Base-by-base conservation (phyloP, 805 yeast species). In the Candida andamanensis region DNA sequence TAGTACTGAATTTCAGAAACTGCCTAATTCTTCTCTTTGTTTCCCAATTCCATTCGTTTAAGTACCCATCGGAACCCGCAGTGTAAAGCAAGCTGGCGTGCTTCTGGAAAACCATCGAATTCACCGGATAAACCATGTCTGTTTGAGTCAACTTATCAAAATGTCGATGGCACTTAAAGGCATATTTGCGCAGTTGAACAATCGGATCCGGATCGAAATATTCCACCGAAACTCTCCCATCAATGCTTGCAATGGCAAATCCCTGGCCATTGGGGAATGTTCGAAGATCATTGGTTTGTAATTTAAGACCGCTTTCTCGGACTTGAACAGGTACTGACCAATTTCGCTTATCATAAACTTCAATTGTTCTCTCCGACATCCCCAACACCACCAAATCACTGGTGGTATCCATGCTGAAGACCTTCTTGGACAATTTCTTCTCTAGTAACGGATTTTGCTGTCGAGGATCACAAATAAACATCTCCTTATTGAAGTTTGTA, bases 211-310 rank as follows among this genome's bases (percentile, higher is more conserved):
- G 69, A 33, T 77, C 74, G 33, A 79, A 73, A 45, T 67, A 78
- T 40, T 85, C 90, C 17, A 85, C 72, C 0, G 87, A 78, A 1
- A 82, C 86, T 17, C 94, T 62, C 0, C 95, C 95, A 46, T 85
- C 95, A n/a, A 85, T 66, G 1, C 90, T 78, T 17, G 85, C 65
- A 19, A 78, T 68, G 0, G 80, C 85, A 50, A 72, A 80, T 6
- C 80, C 92, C 41, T 59, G 51, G 8, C 52, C 54, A 33, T 65
- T 57, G 0, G 83, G 81, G 43, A 77, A 67, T 23, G 76, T 59
- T 40, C 63, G 66, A 21, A 84, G 45, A 15, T 71, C 72, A 28
- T 78, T 62, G 2, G 80, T 74, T 54, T 82, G 87, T 47, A 74
- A 75, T 44, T 75, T 75, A 32, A 85, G 62, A 0, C 89, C 85